These are phyloP conservation scores for Cajanus cajan DNA, from an alignment of 306 rosid species.

Conservation along the genomic window DNA sequence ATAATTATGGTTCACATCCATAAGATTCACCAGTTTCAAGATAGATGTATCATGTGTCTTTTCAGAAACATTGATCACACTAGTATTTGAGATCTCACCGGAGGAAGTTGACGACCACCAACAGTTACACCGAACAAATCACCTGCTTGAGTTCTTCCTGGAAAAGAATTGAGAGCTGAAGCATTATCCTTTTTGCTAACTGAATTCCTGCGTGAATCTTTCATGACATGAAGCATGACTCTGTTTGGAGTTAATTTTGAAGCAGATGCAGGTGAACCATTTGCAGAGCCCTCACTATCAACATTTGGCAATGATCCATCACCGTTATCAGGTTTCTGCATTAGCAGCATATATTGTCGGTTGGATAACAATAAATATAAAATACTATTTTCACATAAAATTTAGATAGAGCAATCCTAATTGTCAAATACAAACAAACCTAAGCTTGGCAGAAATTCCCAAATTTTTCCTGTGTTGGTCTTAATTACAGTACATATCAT, in stretches of 20 bases:
- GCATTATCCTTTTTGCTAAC: slow-evolving; percentile 59
- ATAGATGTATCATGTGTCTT: neutral
- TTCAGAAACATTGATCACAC: slow-evolving; percentile 9
- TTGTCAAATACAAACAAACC: slow-evolving; percentile 4
- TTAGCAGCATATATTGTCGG: slow-evolving; percentile 22
- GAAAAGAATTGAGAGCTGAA: slow-evolving; percentile 55
- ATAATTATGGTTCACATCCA: slow-evolving; percentile 15
- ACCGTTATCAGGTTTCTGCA: slow-evolving; percentile 71
- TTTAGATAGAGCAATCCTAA: neutral
- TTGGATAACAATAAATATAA: slow-evolving; percentile 1
- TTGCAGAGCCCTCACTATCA: slow-evolving; percentile 60
- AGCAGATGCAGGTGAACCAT: slow-evolving; percentile 64
- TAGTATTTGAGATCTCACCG: slow-evolving; percentile 48
- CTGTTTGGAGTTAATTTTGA: slow-evolving; percentile 51
- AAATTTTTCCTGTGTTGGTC: neutral
- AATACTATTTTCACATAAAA: slow-evolving; percentile 14
- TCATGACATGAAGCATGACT: slow-evolving; percentile 49
- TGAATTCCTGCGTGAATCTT: slow-evolving; percentile 67
- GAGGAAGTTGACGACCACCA: slow-evolving; percentile 56
- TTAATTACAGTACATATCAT: slow-evolving; percentile 2
- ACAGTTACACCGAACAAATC: slow-evolving; percentile 65
- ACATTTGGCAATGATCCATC: slow-evolving; percentile 50
- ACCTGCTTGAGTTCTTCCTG: slow-evolving; percentile 79
- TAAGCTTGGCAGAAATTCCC: neutral
- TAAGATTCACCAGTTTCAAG: neutral